Base-by-base conservation (phyloP, 2,329 filamentous ascomycete species). In the Cladosporium sphaerospermum region DNA sequence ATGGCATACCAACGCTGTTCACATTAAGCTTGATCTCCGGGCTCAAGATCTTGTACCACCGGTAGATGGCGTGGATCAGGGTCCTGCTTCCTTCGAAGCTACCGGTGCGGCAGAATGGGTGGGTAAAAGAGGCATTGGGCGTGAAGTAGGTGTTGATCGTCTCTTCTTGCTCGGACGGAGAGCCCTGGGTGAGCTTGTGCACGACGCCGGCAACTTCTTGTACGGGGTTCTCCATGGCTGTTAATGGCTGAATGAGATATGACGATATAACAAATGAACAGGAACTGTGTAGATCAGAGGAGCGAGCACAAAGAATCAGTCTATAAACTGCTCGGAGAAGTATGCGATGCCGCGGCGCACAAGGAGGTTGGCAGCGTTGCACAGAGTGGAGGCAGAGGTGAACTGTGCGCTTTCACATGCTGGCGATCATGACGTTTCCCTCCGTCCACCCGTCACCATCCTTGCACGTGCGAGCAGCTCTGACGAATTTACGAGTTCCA, bases 21-120 rank as follows among this genome's bases (percentile, higher is more conserved):
- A 96, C 75, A 1, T 78, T 72, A 10, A 92, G 71, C 41, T 84
- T 77, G 59, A 93, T 87, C 14, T 76, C 73, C 0, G 90, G 90
- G 56, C 84, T 89, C 65, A 95, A 75, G 58, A 92, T 86, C 64
- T 89, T 88, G 70, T 95, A 92, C 87, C 86, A 91, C 39, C 83
- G 81, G 64, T 89, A 95, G 53, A 95, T 84, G 60, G 78, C 76
- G 45, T 79, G 72, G 14, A 95, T 76, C 5, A 88, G 66, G 71
- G 77, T 82, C 41, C 88, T 78, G 9, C 86, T 91, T 57, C 84
- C 80, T 9, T 72, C 63, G 59, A 77, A 80, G 56, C 69, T 74
- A 41, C 74, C 75, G 2, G 89, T 87, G 10, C 82, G 80, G 63
- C 86, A 90, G 67, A 92, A 85, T 0, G 89, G 89, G 60, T 95